These are phyloP conservation scores for Styphnolobium japonicum DNA, from an alignment of 306 rosid genomes.

Conservation along the genomic window DNA sequence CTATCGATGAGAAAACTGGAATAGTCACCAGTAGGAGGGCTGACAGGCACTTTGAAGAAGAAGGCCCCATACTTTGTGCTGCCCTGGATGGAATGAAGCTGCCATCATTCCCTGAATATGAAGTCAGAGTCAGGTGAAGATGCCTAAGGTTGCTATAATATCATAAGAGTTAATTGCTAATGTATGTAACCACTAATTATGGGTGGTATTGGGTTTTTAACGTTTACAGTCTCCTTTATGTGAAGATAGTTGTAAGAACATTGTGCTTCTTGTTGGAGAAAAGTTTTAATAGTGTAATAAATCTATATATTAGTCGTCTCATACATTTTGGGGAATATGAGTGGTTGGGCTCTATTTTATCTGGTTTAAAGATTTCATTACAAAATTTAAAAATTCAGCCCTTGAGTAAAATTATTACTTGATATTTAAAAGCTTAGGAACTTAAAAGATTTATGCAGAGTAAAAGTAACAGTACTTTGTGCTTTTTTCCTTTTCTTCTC, in stretches of 20 bases:
- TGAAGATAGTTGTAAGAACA: background rate
- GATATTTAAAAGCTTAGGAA: background rate
- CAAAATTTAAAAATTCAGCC: background rate
- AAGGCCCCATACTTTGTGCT: conserved; percentile 90
- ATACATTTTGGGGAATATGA: background rate
- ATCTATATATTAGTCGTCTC: background rate
- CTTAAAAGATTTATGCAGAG: conserved; percentile 7
- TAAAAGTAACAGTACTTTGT: conserved; percentile 2
- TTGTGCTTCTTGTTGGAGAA: conserved; percentile 7
- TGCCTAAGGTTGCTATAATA: conserved; percentile 27
- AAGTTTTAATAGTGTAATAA: background rate
- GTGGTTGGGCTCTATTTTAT: conserved; percentile 10
- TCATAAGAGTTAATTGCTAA: conserved; percentile 19
- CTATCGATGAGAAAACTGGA: conserved; percentile 84
- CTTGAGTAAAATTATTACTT: background rate
- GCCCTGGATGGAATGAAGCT: conserved; percentile 88
- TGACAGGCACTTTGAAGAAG: conserved; percentile 94
- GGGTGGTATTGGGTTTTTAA: conserved; percentile 4
- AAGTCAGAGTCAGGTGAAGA: conserved; percentile 91
- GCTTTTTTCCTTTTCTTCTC: conserved; percentile 5
- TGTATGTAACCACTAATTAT: conserved; percentile 17
- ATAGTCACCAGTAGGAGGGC: conserved; percentile 84
- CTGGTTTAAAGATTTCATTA: conserved; percentile 15
- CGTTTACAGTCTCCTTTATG: background rate
- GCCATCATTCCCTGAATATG: conserved; percentile 85